Evolutionary conservation across 257 asterid genomes (phyloP).

Genomic region (Lycium ferocissimum): DNA sequence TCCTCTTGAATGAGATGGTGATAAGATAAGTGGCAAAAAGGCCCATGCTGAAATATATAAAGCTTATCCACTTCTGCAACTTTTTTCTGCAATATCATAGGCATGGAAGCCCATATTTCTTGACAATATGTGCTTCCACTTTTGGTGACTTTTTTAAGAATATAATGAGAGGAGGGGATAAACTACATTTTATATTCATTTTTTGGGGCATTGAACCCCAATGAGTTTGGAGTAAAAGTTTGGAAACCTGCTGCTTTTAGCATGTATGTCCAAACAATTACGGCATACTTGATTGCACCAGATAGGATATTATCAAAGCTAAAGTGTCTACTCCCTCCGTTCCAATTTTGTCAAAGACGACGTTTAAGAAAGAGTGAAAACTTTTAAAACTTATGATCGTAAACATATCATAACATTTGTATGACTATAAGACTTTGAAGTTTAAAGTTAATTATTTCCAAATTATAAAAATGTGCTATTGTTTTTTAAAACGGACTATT

Average conservation of each 20-base stretch:
- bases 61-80: constrained; percentile 52
- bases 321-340: not conserved
- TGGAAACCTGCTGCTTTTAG: not conserved
- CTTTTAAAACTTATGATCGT: not conserved
- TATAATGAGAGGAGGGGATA: not conserved
- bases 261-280: not conserved
- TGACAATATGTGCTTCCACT: constrained; percentile 29
- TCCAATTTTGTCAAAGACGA: not conserved
- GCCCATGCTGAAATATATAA: constrained; percentile 49
- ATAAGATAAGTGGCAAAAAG: constrained; percentile 31
- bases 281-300: not conserved
- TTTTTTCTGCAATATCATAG: constrained; percentile 42
- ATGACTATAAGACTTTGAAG: not conserved
- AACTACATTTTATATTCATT: not conserved
- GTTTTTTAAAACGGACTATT: not conserved
- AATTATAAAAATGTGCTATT: not conserved
- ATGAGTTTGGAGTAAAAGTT: not conserved
- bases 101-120: constrained; percentile 14
- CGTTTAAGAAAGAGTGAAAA: not conserved
- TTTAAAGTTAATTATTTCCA: not conserved
- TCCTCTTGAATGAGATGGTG: constrained; percentile 25
- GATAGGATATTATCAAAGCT: not conserved
- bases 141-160: not conserved
- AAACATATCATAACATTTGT: not conserved
- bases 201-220: not conserved